These are phyloP conservation scores for Globisporangium solare DNA, from an alignment of 352 stramenopile genomes.

Conservation along the genomic window DNA sequence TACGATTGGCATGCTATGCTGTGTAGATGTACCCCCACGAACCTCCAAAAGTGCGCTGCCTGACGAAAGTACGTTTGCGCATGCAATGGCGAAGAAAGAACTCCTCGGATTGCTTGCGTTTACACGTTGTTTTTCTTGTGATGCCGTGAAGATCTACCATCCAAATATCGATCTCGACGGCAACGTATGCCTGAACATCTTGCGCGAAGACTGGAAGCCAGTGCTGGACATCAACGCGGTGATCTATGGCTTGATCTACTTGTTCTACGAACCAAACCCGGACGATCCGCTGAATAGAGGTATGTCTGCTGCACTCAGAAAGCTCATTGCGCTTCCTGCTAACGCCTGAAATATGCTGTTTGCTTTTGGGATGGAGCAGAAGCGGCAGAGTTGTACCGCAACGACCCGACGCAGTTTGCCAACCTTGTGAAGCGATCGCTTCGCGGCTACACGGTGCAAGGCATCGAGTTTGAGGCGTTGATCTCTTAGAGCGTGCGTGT, in stretches of 20 bases:
- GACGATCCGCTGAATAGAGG: constrained; percentile 97
- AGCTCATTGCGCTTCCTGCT: not conserved
- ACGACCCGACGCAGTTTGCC: constrained; percentile 91
- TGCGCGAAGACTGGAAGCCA: constrained; percentile 98
- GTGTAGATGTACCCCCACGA: constrained; percentile 93
- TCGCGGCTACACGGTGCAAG: constrained; percentile 74
- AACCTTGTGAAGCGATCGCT: constrained; percentile 85
- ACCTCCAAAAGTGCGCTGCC: constrained; percentile 96
- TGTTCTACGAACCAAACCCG: constrained; percentile 99
- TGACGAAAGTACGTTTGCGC: constrained; percentile 81
- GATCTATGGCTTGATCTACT: constrained; percentile 99
- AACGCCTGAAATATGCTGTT: not conserved
- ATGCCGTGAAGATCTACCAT: constrained; percentile 90
- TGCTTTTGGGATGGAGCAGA: constrained; percentile 46
- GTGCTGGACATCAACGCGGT: constrained; percentile 99
- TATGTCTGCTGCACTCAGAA: constrained; percentile 15
- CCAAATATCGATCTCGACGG: constrained; percentile 98
- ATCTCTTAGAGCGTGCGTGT: constrained; percentile 29
- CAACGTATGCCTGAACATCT: constrained; percentile 98
- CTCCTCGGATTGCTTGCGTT: not conserved
- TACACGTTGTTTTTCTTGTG: not conserved
- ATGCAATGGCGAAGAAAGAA: not conserved
- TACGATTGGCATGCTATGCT: constrained; percentile 1
- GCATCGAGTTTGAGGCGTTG: constrained; percentile 80
- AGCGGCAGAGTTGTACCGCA: constrained; percentile 95